A percentile compares a stretch with the other conserved stretches of the same genome.
phyloP scores from a whole-genome alignment of 352 stramenopile species.

The Plasmopara muralis region DNA sequence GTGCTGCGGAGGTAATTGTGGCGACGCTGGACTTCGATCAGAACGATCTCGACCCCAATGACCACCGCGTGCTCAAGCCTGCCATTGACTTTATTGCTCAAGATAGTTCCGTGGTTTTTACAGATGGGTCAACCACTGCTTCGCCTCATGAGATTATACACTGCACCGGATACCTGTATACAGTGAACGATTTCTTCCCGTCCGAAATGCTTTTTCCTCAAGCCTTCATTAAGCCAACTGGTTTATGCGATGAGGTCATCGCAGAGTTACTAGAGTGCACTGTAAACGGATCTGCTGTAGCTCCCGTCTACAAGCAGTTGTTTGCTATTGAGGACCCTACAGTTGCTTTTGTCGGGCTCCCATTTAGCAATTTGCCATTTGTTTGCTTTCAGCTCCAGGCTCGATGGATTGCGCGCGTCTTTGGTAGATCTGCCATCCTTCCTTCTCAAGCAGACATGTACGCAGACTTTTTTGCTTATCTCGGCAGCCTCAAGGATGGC shows the following conservation, averaged over 20 bases:
- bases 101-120: constrained; percentile 50
- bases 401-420: constrained; percentile 62
- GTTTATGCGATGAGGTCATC: constrained; percentile 18
- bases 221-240: constrained; percentile 14
- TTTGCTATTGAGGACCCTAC: constrained; percentile 73
- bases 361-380: constrained; percentile 76
- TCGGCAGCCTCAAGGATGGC: constrained; percentile 32
- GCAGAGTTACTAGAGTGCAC: constrained; percentile 32
- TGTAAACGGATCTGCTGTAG: constrained; percentile 30
- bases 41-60: constrained; percentile 15
- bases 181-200: constrained; percentile 43
- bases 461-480: constrained; percentile 41
- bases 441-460: constrained; percentile 71
- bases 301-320: constrained; percentile 71
- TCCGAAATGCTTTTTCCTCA: constrained; percentile 41
- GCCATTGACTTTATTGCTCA: constrained; percentile 40
- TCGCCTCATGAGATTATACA: constrained; percentile 71
- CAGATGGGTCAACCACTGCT: constrained; percentile 39
- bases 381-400: constrained; percentile 73
- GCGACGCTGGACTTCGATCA: constrained; percentile 38
- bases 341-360: constrained; percentile 61
- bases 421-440: constrained; percentile 28
- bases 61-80: constrained; percentile 51
- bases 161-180: constrained; percentile 73
- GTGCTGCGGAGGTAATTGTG: constrained; percentile 51